Evolutionary conservation across 345 rosid species (phyloP).

Genomic region (Populus simonii): DNA sequence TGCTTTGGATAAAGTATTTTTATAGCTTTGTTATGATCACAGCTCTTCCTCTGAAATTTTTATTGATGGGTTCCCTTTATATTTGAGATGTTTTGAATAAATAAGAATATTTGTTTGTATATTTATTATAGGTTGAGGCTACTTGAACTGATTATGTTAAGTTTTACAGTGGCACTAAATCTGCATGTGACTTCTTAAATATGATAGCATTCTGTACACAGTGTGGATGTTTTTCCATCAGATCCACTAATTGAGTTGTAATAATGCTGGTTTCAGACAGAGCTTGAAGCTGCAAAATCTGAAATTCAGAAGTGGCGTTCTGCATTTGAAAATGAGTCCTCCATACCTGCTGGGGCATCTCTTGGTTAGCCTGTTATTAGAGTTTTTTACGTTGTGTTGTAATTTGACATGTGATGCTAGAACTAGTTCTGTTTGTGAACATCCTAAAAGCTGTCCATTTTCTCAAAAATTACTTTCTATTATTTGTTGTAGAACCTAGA

Average conservation of each 20-base stretch:
- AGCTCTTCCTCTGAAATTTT: no score
- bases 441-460: constrained; percentile 1
- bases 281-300: constrained; percentile 73
- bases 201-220: neutral
- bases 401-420: neutral
- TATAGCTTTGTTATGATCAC: no score
- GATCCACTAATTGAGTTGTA: neutral
- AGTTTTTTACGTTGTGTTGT: neutral
- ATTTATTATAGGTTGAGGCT: no score
- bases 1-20: no score
- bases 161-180: no score
- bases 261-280: constrained; percentile 35
- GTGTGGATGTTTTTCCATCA: neutral
- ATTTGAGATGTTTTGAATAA: no score
- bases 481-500: constrained; percentile 63
- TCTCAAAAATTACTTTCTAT: constrained; percentile 8
- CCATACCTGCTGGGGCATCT: constrained; percentile 57
- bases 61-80: no score
- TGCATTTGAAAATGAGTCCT: constrained; percentile 72
- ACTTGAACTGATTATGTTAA: no score
- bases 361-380: constrained; percentile 60
- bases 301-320: constrained; percentile 85
- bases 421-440: constrained; percentile 8
- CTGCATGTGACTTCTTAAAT: neutral
- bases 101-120: no score